Evolutionary conservation across 2,329 filamentous ascomycete species (phyloP).

Genomic region (Basipetospora chlamydospora): DNA sequence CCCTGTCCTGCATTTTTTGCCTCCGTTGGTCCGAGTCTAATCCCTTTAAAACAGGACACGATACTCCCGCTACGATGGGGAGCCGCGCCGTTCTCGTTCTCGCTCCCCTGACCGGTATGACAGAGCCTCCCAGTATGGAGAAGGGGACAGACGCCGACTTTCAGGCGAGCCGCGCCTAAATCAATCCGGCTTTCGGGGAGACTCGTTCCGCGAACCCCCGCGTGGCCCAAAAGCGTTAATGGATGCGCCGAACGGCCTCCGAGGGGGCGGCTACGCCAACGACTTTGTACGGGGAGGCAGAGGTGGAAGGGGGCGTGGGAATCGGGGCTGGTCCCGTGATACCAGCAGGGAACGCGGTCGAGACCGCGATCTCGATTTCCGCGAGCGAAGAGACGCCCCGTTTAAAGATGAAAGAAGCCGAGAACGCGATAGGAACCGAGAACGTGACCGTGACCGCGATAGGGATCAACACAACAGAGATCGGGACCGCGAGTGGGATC

Average conservation of each 20-base stretch:
- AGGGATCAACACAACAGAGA: constrained; percentile 25
- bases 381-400: constrained; percentile 32
- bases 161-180: constrained; percentile 32
- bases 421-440: constrained; percentile 42
- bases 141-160: constrained; percentile 58
- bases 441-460: constrained; percentile 33
- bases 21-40: not conserved
- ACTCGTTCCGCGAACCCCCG: constrained; percentile 51
- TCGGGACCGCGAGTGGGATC: too few relatives aligned
- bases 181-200: constrained; percentile 47
- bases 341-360: constrained; percentile 47
- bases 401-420: constrained; percentile 46
- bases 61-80: constrained; percentile 48
- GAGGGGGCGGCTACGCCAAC: constrained; percentile 50
- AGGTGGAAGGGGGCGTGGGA: constrained; percentile 33
- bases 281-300: constrained; percentile 42
- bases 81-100: constrained; percentile 45
- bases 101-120: constrained; percentile 55
- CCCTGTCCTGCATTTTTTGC: not conserved
- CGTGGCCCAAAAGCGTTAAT: constrained; percentile 68
- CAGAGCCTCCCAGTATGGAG: constrained; percentile 36
- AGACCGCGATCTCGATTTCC: constrained; percentile 45
- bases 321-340: constrained; percentile 42
- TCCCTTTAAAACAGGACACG: constrained; percentile 19
- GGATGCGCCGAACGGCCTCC: constrained; percentile 52